Conservation (phyloP, 306 rosid genomes). For the Citrullus colocynthis region DNA sequence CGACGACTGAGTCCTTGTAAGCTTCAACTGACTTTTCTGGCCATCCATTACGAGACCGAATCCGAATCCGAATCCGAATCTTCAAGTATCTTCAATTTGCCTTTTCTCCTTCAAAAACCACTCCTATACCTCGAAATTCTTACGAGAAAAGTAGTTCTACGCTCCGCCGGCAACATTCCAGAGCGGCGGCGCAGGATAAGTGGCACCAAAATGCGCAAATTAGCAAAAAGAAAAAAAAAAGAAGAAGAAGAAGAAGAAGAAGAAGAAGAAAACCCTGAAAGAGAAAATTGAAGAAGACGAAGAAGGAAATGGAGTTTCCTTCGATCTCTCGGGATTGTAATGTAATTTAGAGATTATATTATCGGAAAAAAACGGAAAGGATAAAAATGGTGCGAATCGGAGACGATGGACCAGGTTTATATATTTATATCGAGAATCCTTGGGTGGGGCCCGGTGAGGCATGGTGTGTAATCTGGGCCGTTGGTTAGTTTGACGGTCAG, state of each 20-base stretch:
- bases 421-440: conserved; percentile 13
- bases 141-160: background rate
- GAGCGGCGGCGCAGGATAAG: background rate
- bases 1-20: conserved; percentile 81
- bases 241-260: background rate
- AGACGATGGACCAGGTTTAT: conserved; percentile 15
- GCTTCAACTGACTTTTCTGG: conserved; percentile 62
- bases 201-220: background rate
- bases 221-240: background rate
- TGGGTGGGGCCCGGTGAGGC: conserved; percentile 6
- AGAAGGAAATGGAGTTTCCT: background rate
- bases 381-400: conserved; percentile 4
- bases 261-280: background rate
- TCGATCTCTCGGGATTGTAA: background rate
- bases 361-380: background rate
- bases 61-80: background rate
- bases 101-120: background rate
- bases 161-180: conserved; percentile 2
- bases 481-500: conserved; percentile 19
- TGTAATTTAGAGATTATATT: background rate
- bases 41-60: conserved; percentile 33
- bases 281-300: background rate
- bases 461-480: conserved; percentile 16
- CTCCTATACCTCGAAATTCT: conserved; percentile 9
- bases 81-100: conserved; percentile 17